phyloP scores from a whole-genome alignment of 2,329 filamentous ascomycete species.

The Elsinoe fawcettii region DNA sequence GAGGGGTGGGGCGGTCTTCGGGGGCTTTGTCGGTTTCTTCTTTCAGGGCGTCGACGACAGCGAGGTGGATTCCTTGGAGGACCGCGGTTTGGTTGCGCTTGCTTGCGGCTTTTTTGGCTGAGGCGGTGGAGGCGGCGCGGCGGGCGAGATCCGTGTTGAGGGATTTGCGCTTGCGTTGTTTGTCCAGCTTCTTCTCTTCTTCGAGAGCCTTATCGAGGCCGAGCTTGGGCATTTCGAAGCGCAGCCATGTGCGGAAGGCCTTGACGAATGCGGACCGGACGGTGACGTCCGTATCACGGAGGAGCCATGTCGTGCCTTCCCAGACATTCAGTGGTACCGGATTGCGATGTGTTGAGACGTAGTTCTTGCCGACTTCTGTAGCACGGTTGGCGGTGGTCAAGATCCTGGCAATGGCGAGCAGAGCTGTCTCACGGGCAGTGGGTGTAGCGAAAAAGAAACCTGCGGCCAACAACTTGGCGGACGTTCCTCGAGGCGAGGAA shows the following conservation, averaged over 20 bases:
- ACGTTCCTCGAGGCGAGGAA: conserved; percentile 40
- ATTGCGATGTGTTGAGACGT: conserved; percentile 47
- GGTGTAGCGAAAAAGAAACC: conserved; percentile 57
- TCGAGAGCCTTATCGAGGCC: conserved; percentile 60
- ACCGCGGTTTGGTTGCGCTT: conserved; percentile 14
- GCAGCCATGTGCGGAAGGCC: conserved; percentile 72
- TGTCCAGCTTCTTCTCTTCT: conserved; percentile 41
- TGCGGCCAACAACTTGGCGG: conserved; percentile 30
- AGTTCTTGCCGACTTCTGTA: conserved; percentile 43
- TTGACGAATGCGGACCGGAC: conserved; percentile 83
- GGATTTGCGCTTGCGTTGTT: conserved; percentile 29
- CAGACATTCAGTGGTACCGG: conserved; percentile 72
- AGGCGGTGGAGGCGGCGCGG: conserved; percentile 17
- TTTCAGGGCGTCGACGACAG: conserved; percentile 1
- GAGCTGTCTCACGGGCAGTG: conserved; percentile 55
- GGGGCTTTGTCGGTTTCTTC: background rate
- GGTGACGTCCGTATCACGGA: conserved; percentile 67
- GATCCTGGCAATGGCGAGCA: conserved; percentile 75
- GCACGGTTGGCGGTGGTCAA: conserved; percentile 64
- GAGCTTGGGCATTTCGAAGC: conserved; percentile 39
- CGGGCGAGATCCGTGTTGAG: conserved; percentile 36
- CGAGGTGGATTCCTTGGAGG: conserved; percentile 7
- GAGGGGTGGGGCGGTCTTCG: background rate
- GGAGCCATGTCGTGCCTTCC: conserved; percentile 93
- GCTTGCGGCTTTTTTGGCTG: conserved; percentile 12